Evolutionary conservation across 768 basidiomycete species (phyloP).

Genomic region (Pisolithus marmoratus): DNA sequence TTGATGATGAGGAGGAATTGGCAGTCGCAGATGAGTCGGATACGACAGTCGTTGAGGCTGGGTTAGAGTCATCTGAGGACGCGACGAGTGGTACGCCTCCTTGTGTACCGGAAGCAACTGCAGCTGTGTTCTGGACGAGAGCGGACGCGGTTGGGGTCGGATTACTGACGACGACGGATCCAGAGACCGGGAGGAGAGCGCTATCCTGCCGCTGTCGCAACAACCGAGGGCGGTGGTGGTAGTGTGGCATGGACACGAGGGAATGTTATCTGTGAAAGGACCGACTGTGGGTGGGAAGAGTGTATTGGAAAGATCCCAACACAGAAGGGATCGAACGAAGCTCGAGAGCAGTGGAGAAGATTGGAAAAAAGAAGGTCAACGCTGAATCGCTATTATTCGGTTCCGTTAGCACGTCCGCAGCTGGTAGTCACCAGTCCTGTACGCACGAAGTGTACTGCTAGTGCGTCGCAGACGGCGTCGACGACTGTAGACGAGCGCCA

Average conservation of each 20-base stretch:
- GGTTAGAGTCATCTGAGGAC: not conserved
- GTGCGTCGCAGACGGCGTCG: not conserved
- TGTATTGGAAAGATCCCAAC: conserved; percentile 11
- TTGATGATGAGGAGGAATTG: conserved; percentile 7
- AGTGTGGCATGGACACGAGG: conserved; percentile 12
- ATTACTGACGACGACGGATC: conserved; percentile 18
- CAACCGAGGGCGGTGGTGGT: not conserved
- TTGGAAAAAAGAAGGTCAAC: not conserved
- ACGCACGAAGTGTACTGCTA: conserved; percentile 5
- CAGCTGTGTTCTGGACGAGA: conserved; percentile 17
- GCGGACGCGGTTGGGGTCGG: conserved; percentile 22
- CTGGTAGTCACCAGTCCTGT: conserved; percentile 2
- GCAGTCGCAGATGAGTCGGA: conserved; percentile 9
- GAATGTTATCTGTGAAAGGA: conserved; percentile 4
- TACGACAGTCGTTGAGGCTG: not conserved
- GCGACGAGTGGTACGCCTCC: conserved; percentile 13
- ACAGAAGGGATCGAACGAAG: conserved; percentile 15
- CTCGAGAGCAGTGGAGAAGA: not conserved
- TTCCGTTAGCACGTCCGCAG: conserved; percentile 11
- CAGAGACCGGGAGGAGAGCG: conserved; percentile 10
- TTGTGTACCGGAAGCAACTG: not conserved
- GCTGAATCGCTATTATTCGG: conserved; percentile 11
- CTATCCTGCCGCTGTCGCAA: conserved; percentile 11
- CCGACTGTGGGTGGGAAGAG: conserved; percentile 11
- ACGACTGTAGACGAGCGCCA: not conserved